Base-by-base conservation (phyloP, 2,329 filamentous ascomycete genomes). In the Sporothrix luriei region DNA sequence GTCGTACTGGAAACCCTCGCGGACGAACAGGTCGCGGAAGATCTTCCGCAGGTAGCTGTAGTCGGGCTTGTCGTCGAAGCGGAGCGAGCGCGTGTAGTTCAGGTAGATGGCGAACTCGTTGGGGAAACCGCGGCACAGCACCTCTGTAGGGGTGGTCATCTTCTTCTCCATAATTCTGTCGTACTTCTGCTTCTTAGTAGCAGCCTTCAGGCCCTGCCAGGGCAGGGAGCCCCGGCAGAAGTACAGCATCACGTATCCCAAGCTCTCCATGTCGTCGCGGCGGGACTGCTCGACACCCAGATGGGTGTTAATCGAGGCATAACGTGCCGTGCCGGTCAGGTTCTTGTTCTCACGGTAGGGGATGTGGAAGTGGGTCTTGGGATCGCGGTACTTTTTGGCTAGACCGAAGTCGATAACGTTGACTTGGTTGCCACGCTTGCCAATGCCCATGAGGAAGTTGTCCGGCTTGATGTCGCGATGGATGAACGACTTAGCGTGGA, bases 121-220 rank as follows among this genome's bases (percentile, higher is more conserved):
- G 76, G 95, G 95, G 86, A 99, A 98, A 75, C 95, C 95, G 80
- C 94, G 93, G 90, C 95, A 99, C 65, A 99, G 92, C 64, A 97
- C 94, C 83, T 99, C 94, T 76, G 94, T 98, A 10, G 95, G 94
- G 3, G 95, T 99, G 16, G 95, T 99, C 95, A 98, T 98, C 92
- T 99, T 99, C 90, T 99, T 99, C 87, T 99, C 95, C 94, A 98
- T 98, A 84, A 99, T 99, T 74, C 94, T 90, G 83, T 99, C 95
- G 80, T 99, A 98, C 86, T 99, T 99, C 85, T 99, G 95, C 88
- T 99, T 90, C 80, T 91, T 91, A 61, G 89, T 91, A 40, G 88
- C 89, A 78, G 89, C 88, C 82, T 91, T 91, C 73, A 91, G 82
- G 11, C 88, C 89, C 78, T 99, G 95, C 95, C 95, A 99, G 72